Base-by-base conservation (phyloP, 495 filamentous ascomycete species). In the Letharia columbiana region DNA sequence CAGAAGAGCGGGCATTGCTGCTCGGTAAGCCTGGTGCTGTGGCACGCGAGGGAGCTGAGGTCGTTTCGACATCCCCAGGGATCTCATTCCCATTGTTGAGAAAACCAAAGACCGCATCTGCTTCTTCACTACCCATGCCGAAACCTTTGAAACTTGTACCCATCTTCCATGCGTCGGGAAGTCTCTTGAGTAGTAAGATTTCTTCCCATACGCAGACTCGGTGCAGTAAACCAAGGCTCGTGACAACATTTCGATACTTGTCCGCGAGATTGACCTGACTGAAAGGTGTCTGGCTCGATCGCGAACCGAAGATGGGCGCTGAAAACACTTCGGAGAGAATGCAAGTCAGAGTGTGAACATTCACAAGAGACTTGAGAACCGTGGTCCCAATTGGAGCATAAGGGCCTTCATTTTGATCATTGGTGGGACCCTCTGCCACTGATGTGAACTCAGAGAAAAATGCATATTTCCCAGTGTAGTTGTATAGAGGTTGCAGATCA, bases 201-300 rank as follows among this genome's bases (percentile, higher is more conserved):
- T 93, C 90, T 74, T 98, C 95, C 80, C 88, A 88, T 33, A 94
- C 80, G 66, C 91, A 89, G 60, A 85, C 84, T 40, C 88, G 85
- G 66, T 95, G 83, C 40, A 98, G 79, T 39, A 84, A 82, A 12
- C 91, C 91, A 20, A 98, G 81, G 42, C 83, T 83, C 57, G 83
- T 80, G 54, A 93, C 80, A 28, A 96, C 77, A 33, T 78, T 73
- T 47, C 80, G 77, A 73, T 94, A 96, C 66, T 87, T 85, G 74
- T 97, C 92, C 33, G 87, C 87, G 52, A 95, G 80, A 69, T 92
- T 92, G 66, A 94, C 83, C 60, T 85, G 84, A 63, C 80, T 79
- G 80, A 85, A 96, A 49, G 79, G 79, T 69, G 79, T 85, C 41
- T 84, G 79, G 35, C 76, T 81, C 17, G 83, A 77, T 23, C 87